Base-by-base conservation (phyloP, 2,329 filamentous ascomycete genomes). In the Phyllosticta citriasiana region DNA sequence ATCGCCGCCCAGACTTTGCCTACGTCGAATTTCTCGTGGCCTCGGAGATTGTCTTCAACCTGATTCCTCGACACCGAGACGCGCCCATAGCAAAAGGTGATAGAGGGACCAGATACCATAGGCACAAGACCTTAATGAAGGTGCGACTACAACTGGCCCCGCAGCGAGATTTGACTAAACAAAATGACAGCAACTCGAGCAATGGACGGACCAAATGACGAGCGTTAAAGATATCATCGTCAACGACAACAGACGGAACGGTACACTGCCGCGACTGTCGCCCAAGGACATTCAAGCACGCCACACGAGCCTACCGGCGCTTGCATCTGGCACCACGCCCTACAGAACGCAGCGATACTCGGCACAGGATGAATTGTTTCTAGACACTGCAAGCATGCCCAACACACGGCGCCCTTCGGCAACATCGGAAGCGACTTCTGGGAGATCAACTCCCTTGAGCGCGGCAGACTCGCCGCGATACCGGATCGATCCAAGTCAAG, bases 1-100 rank as follows among this genome's bases (percentile, higher is more conserved):
- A 88, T 74, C 78, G 83, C 26, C 80, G 85, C 40, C 84, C 86
- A 4, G 91, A 94, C 69, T 74, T 85, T 47, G 92, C 92, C 2
- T 87, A 96, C 60, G 84, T 88, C 65, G 89, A 96, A 64, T 97
- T 93, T 70, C 82, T 97, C 62, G 84, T 87, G 64, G 89, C 92
- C 10, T 91, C 83, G 63, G 86, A 91, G 62, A 88, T 97, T 60
- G 83, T 88, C 14, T 81, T 91, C 57, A 86, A 93, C 61, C 78
- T 86, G 52, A 86, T 97, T 26, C 88, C 89, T 2, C 80, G 80
- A 40, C 91, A 96, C 71, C 84, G 82, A 61, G 89, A 93, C 64
- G 95, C 85, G 72, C 82, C 84, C 27, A 79, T 82, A 57, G 77
- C 91, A 62, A 82, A 84, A 66, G 75, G 74, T 47, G 83, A 85